phyloP scores from a whole-genome alignment of 257 asterid species.

The Perilla frutescens region DNA sequence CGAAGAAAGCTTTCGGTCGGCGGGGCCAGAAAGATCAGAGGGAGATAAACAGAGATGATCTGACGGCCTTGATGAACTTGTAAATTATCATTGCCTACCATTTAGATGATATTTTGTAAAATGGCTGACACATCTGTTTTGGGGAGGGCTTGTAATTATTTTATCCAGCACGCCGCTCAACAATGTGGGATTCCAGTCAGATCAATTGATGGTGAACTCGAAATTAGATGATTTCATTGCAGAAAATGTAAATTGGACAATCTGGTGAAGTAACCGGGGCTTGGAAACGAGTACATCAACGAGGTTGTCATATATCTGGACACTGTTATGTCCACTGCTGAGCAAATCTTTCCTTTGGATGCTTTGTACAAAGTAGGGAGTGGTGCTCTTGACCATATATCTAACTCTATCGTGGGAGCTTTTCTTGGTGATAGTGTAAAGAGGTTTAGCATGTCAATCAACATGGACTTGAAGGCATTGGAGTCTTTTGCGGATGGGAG shows the following conservation, averaged over 20 bases:
- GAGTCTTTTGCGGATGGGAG: slow-evolving; percentile 87
- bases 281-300: slow-evolving; percentile 68
- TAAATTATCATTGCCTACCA: slow-evolving; percentile 23
- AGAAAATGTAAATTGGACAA: slow-evolving; percentile 80
- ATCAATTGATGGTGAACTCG: slow-evolving; percentile 75
- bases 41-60: slow-evolving; percentile 71
- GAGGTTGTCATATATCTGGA: slow-evolving; percentile 87
- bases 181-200: slow-evolving; percentile 91
- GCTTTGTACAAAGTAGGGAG: slow-evolving; percentile 88
- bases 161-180: slow-evolving; percentile 95
- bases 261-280: slow-evolving; percentile 70
- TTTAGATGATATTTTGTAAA: not conserved
- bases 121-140: slow-evolving; percentile 56
- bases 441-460: slow-evolving; percentile 72
- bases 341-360: slow-evolving; percentile 83
- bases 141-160: slow-evolving; percentile 92
- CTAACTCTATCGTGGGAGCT: slow-evolving; percentile 70
- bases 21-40: slow-evolving; percentile 51
- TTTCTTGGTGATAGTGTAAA: slow-evolving; percentile 72
- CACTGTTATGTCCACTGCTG: slow-evolving; percentile 87
- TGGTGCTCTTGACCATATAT: slow-evolving; percentile 85
- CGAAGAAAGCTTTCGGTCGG: slow-evolving; percentile 66
- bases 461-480: slow-evolving; percentile 67
- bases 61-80: slow-evolving; percentile 68
- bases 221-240: slow-evolving; percentile 82